Evolutionary conservation across 805 yeast species (phyloP).

Genomic region (Schizosaccharomyces lindneri): DNA sequence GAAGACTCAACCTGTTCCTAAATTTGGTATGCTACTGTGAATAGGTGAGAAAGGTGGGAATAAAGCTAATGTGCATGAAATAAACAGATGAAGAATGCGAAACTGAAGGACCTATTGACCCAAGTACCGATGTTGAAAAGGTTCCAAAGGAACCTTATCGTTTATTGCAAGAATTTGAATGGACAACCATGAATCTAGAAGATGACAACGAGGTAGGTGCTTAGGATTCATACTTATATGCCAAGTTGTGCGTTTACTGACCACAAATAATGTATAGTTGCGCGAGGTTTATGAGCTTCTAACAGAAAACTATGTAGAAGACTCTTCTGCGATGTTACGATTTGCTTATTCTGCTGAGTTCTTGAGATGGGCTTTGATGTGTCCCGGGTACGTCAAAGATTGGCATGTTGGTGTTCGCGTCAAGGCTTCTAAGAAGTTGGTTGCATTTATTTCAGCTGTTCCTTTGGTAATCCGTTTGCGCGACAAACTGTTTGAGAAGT

Average conservation of each 20-base stretch:
- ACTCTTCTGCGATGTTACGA: constrained; percentile 71
- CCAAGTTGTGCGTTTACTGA: background rate
- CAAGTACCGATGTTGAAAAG: constrained; percentile 38
- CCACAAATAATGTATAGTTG: constrained; percentile 12
- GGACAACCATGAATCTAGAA: constrained; percentile 55
- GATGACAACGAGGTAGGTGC: constrained; percentile 19
- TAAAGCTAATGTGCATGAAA: background rate
- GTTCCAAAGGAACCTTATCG: constrained; percentile 48
- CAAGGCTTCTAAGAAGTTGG: constrained; percentile 43
- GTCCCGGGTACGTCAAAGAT: constrained; percentile 75
- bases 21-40: constrained; percentile 15
- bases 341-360: constrained; percentile 69
- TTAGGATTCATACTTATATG: background rate
- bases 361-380: constrained; percentile 75
- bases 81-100: constrained; percentile 25
- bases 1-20: constrained; percentile 90
- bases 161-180: constrained; percentile 57
- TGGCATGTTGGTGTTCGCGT: constrained; percentile 93
- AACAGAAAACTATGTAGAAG: constrained; percentile 85
- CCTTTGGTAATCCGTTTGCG: constrained; percentile 49
- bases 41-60: background rate
- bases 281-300: constrained; percentile 58
- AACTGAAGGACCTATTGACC: constrained; percentile 64
- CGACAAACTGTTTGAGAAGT: constrained; percentile 22
- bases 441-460: constrained; percentile 79